phyloP scores from a whole-genome alignment of 192 early-diverging fungal genomes.

The Rhizoclosmatium globosum region DNA sequence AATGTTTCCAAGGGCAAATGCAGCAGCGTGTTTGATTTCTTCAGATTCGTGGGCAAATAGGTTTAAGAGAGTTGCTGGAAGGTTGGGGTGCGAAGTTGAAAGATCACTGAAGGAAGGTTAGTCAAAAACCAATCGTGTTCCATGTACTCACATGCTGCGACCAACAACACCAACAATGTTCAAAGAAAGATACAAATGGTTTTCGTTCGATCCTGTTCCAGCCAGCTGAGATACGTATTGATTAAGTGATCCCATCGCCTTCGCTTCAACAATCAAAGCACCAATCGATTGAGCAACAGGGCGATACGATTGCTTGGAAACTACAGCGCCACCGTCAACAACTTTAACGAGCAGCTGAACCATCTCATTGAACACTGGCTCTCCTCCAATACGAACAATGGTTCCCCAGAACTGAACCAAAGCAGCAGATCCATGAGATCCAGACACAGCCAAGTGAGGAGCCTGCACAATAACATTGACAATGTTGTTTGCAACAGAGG shows the following conservation, averaged over 20 bases:
- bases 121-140: slow-evolving; percentile 12
- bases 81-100: slow-evolving; percentile 55
- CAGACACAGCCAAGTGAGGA: slow-evolving; percentile 60
- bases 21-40: slow-evolving; percentile 86
- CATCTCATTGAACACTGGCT: slow-evolving; percentile 40
- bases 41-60: slow-evolving; percentile 77
- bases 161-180: slow-evolving; percentile 87
- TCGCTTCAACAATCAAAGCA: slow-evolving; percentile 58
- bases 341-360: slow-evolving; percentile 43
- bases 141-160: slow-evolving; percentile 61
- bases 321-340: slow-evolving; percentile 8
- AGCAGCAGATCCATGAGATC: slow-evolving; percentile 55
- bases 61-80: slow-evolving; percentile 69
- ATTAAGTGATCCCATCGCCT: slow-evolving; percentile 53
- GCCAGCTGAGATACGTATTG: slow-evolving; percentile 65
- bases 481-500: slow-evolving; percentile 47
- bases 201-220: slow-evolving; percentile 32
- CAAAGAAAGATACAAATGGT: slow-evolving; percentile 66
- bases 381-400: slow-evolving; percentile 39
- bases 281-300: slow-evolving; percentile 83
- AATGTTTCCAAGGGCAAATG: slow-evolving; percentile 85
- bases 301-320: slow-evolving; percentile 58
- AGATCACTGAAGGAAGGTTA: slow-evolving; percentile 56
- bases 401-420: slow-evolving; percentile 52
- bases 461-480: slow-evolving; percentile 49